These are phyloP conservation scores for Clavariopsis aquatica DNA, from an alignment of 495 filamentous ascomycete genomes.

Conservation along the genomic window DNA sequence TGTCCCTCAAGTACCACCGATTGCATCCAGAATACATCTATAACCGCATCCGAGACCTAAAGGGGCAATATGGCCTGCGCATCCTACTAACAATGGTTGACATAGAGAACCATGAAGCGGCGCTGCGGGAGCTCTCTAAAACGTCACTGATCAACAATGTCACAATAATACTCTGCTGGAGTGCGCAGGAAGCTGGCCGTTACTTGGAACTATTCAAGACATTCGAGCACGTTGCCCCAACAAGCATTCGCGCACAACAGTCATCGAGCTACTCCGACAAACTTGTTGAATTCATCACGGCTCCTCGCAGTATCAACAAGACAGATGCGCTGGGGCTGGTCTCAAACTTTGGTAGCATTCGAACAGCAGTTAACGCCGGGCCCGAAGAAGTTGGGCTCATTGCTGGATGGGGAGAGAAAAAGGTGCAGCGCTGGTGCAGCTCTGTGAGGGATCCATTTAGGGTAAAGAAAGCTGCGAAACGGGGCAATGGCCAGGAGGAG, in stretches of 20 bases:
- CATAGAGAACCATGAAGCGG: slow-evolving; percentile 81
- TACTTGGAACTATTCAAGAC: slow-evolving; percentile 95
- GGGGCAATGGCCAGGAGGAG: slow-evolving; percentile 46
- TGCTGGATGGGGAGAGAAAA: slow-evolving; percentile 92
- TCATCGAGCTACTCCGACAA: slow-evolving; percentile 80
- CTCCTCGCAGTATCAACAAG: slow-evolving; percentile 87
- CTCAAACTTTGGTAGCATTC: slow-evolving; percentile 81
- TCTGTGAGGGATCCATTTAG: slow-evolving; percentile 83
- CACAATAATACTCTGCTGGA: slow-evolving; percentile 91
- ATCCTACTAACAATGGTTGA: slow-evolving; percentile 89
- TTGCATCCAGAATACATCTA: slow-evolving; percentile 98
- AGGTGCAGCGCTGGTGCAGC: slow-evolving; percentile 79
- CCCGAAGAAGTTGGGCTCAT: slow-evolving; percentile 81
- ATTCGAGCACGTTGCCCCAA: slow-evolving; percentile 81
- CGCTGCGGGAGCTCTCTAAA: slow-evolving; percentile 79
- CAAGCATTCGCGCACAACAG: slow-evolving; percentile 78
- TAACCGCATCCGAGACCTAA: slow-evolving; percentile 77
- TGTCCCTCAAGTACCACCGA: slow-evolving; percentile 96
- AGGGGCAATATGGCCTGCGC: slow-evolving; percentile 78
- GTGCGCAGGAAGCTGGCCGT: slow-evolving; percentile 83
- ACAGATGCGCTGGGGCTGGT: slow-evolving; percentile 87
- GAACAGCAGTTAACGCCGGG: slow-evolving; percentile 81
- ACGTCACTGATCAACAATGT: slow-evolving; percentile 89
- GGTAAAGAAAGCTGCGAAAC: slow-evolving; percentile 65
- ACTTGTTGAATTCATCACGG: slow-evolving; percentile 90